phyloP scores from a whole-genome alignment of 345 rosid genomes.

The Heritiera fomes region DNA sequence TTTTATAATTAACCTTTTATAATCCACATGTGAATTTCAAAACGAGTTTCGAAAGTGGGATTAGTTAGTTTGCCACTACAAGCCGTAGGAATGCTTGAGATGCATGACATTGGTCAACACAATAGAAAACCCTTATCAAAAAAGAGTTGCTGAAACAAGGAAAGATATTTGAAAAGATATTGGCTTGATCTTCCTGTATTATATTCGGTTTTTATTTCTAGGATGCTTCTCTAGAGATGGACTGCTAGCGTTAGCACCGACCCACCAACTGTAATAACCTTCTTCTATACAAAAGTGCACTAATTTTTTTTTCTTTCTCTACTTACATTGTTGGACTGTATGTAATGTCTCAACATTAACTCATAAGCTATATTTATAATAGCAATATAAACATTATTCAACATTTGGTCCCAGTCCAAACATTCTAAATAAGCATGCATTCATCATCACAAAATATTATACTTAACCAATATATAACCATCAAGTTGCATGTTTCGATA shows the following conservation, averaged over 20 bases:
- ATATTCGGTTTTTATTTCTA: background rate
- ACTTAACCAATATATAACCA: no score
- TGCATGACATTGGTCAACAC: background rate
- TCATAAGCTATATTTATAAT: no score
- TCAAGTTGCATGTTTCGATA: no score
- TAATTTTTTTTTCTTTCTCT: no score
- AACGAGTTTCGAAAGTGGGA: conserved; percentile 20
- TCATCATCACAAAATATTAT: no score
- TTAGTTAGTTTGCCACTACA: conserved; percentile 20
- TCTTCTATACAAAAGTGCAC: no score
- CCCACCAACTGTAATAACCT: no score
- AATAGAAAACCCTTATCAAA: background rate
- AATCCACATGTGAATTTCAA: background rate
- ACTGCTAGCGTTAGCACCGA: conserved; percentile 5
- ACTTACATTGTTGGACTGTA: no score
- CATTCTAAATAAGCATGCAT: no score
- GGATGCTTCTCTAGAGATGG: background rate
- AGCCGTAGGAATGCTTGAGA: background rate
- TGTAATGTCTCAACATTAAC: no score
- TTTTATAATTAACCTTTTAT: background rate
- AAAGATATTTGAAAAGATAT: conserved; percentile 13
- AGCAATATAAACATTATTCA: no score
- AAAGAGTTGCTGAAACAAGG: background rate
- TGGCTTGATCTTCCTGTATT: background rate
- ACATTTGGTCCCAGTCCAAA: no score